Conservation (phyloP, 345 rosid species). For the Adansonia digitata region DNA sequence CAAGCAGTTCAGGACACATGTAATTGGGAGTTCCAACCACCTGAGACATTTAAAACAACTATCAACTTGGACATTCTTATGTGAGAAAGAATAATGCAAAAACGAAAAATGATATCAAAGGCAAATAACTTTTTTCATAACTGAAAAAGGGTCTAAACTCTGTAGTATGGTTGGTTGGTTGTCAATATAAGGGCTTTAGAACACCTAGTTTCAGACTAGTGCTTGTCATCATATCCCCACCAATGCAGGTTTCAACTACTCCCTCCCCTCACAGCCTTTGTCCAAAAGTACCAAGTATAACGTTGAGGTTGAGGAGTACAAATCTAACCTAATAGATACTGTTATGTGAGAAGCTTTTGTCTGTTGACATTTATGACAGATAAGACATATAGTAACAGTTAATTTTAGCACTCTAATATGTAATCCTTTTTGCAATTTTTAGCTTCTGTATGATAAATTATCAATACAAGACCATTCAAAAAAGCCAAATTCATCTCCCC, state of each 20-base stretch:
- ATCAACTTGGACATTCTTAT: constrained; percentile 7
- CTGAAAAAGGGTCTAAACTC: not conserved
- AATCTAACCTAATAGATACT: not conserved
- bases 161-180: not conserved
- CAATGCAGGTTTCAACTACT: not conserved
- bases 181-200: not conserved
- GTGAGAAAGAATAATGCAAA: not conserved
- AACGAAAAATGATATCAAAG: not conserved
- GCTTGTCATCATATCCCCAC: not conserved
- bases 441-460: not conserved
- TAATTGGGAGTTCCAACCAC: constrained; percentile 99
- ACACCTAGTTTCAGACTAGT: not conserved
- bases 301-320: not conserved
- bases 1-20: constrained; percentile 98
- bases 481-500: not conserved
- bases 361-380: not conserved
- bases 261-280: not conserved
- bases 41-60: constrained; percentile 33
- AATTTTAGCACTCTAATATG: not conserved
- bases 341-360: not conserved
- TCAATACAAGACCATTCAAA: not conserved
- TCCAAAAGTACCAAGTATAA: not conserved
- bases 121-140: constrained; percentile 7
- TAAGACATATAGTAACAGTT: not conserved
- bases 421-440: not conserved